A percentile compares a stretch with the other conserved stretches of the same genome.
phyloP scores from a whole-genome alignment of 306 rosid species.

The Glycyrrhiza uralensis region DNA sequence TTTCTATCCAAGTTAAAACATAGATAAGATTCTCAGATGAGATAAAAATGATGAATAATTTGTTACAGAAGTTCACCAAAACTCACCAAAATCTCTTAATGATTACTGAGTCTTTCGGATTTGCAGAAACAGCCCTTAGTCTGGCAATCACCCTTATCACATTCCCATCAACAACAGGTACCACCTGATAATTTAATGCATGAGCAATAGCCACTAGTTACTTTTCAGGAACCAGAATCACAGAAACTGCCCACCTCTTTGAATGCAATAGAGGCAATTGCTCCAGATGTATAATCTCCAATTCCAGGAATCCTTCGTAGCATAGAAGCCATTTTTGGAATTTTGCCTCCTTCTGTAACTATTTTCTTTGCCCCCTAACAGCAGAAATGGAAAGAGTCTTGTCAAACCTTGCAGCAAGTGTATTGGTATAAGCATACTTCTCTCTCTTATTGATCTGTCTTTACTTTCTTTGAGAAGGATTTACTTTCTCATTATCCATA shows the following conservation, averaged over 20 bases:
- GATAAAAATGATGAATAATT: neutral
- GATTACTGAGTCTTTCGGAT: slow-evolving; percentile 62
- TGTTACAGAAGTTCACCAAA: slow-evolving; percentile 19
- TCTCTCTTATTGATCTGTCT: neutral
- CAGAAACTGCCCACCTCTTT: slow-evolving; percentile 55
- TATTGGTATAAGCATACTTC: neutral
- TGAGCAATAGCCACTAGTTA: slow-evolving; percentile 20
- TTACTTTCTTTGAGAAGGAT: neutral
- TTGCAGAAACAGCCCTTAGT: slow-evolving; percentile 68
- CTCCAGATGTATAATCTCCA: slow-evolving; percentile 91
- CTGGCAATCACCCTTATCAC: slow-evolving; percentile 90
- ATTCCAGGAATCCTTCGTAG: slow-evolving; percentile 70
- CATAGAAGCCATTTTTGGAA: slow-evolving; percentile 67
- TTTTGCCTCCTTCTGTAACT: slow-evolving; percentile 57
- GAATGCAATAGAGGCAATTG: slow-evolving; percentile 91
- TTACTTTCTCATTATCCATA: neutral
- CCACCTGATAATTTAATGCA: slow-evolving; percentile 53
- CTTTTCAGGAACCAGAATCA: slow-evolving; percentile 22
- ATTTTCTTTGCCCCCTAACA: slow-evolving; percentile 80
- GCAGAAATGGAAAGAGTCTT: slow-evolving; percentile 16
- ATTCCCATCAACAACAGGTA: slow-evolving; percentile 95
- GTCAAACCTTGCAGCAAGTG: neutral
- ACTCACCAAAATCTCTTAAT: slow-evolving; percentile 84
- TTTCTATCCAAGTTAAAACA: neutral
- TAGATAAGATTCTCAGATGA: neutral